Evolutionary conservation across 441 rosid species (phyloP), one percentile per base, ranked within the genome.

Genomic region (Erodium moschatum): DNA sequence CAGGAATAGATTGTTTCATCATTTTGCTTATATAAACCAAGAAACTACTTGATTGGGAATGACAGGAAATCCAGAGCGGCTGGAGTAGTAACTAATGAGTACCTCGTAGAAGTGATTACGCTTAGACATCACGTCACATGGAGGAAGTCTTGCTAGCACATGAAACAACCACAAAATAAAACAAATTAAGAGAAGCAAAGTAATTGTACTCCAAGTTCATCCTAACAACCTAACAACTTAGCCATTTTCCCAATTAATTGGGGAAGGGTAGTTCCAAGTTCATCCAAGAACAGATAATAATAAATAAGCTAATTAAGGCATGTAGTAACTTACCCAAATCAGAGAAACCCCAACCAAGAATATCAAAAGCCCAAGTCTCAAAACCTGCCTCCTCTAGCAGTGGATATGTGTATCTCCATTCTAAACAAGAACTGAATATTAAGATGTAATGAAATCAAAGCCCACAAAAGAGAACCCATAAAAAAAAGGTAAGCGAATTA

Each of bases 311-410:
- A 61, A 62, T 52, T 67, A 11, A 46, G 62, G 24, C 29, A 56
- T 18, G 27, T 10, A 56, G 19, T 3, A 56, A 56, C 62, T 79
- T 46, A 89, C 98, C 95, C 85, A 94, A 83, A 82, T 89, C 88
- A 71, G 94, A 89, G 85, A 89, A 94, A 15, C 98, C 98, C 97
- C 97, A 94, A 66, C 96, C 97, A 72, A 94, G 96, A 74, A 91
- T 79, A 74, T 94, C 97, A 71, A 91, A 69, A 66, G 94, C 96
- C 96, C 98, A 94, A 61, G 91, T 76, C 80, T 89, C 97, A 44
- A 89, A 67, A 69, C 96, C 98, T 24, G 89, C 89, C 66, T 89
- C 92, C 79, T 91, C 98, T 0, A 94, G 92, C 71, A 88, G 74
- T 24, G 94, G 97, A 70, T 75, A 82, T n/a, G 90, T 82, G 77